Percentiles rank a stretch among this genome's conserved stretches.
phyloP scores from a whole-genome alignment of 805 yeast species.

The Cephaloascus fragrans region DNA sequence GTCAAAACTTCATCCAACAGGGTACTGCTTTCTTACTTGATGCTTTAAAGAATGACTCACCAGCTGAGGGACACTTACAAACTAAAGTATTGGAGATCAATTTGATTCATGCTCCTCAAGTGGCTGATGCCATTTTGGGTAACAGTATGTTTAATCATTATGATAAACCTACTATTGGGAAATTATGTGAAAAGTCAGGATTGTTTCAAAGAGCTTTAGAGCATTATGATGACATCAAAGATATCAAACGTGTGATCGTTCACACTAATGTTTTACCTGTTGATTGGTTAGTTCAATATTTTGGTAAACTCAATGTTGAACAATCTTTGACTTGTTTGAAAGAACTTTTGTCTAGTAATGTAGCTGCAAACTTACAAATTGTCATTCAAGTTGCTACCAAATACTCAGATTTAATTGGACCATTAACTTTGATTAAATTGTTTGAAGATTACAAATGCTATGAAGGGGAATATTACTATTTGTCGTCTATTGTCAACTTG shows the following conservation, averaged over 20 bases:
- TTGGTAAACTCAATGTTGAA: slow-evolving; percentile 90
- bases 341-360: slow-evolving; percentile 70
- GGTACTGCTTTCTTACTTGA: slow-evolving; percentile 96
- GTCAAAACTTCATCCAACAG: slow-evolving; percentile 91
- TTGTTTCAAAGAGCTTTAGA: slow-evolving; percentile 92
- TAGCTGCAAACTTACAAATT: slow-evolving; percentile 83
- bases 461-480: slow-evolving; percentile 92
- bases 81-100: slow-evolving; percentile 90
- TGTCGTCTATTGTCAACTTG: slow-evolving; percentile 86
- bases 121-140: slow-evolving; percentile 96
- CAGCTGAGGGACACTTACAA: slow-evolving; percentile 93
- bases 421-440: slow-evolving; percentile 72
- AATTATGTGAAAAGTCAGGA: slow-evolving; percentile 93
- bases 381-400: slow-evolving; percentile 96
- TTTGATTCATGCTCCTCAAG: slow-evolving; percentile 95
- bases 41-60: slow-evolving; percentile 87
- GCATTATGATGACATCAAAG: slow-evolving; percentile 89
- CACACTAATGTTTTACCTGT: slow-evolving; percentile 77
- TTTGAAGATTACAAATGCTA: slow-evolving; percentile 89
- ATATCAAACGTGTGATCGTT: slow-evolving; percentile 89
- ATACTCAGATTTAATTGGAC: slow-evolving; percentile 88
- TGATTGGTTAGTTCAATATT: slow-evolving; percentile 90
- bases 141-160: slow-evolving; percentile 93
- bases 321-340: slow-evolving; percentile 82
- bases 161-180: slow-evolving; percentile 88